Conservation (phyloP, 805 yeast species). For the Myxozyma nipponensis region DNA sequence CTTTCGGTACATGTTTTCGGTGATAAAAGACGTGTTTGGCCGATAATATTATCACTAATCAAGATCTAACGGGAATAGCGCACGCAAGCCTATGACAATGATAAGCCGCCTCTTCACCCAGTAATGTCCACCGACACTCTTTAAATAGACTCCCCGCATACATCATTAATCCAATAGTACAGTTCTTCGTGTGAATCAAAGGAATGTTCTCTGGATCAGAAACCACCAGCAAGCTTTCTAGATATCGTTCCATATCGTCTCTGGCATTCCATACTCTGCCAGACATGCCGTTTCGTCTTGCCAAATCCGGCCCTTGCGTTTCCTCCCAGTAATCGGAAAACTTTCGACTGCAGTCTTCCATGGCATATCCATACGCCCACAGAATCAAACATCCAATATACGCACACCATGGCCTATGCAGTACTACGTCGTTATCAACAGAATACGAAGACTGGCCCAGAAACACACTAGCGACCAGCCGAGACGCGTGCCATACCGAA, state of each 20-base stretch:
- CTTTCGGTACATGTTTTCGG: too few relatives aligned
- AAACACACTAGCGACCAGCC: constrained; percentile 20
- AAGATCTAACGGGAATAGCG: constrained; percentile 33
- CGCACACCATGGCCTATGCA: constrained; percentile 33
- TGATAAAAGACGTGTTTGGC: too few relatives aligned
- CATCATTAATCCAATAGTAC: constrained; percentile 23
- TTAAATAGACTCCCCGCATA: constrained; percentile 16
- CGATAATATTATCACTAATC: constrained; percentile 18
- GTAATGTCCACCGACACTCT: constrained; percentile 21
- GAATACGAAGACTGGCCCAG: constrained; percentile 29
- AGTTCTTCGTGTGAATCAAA: constrained; percentile 11
- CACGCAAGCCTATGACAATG: constrained; percentile 19
- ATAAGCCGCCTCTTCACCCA: constrained; percentile 24
- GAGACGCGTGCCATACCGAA: constrained; percentile 34
- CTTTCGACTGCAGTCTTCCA: constrained; percentile 11
- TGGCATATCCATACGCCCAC: constrained; percentile 32
- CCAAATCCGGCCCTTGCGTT: not conserved
- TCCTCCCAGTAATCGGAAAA: constrained; percentile 8
- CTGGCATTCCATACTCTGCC: constrained; percentile 12
- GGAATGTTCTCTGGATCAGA: constrained; percentile 16
- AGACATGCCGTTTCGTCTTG: constrained; percentile 1
- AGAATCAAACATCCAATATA: constrained; percentile 31
- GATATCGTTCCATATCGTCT: constrained; percentile 21
- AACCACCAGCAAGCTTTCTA: constrained; percentile 16
- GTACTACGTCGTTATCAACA: constrained; percentile 28